A percentile compares a stretch with the other conserved stretches of the same genome.
Conservation (phyloP, 73 alveolate genomes). For the Paraurostyla sp. region DNA sequence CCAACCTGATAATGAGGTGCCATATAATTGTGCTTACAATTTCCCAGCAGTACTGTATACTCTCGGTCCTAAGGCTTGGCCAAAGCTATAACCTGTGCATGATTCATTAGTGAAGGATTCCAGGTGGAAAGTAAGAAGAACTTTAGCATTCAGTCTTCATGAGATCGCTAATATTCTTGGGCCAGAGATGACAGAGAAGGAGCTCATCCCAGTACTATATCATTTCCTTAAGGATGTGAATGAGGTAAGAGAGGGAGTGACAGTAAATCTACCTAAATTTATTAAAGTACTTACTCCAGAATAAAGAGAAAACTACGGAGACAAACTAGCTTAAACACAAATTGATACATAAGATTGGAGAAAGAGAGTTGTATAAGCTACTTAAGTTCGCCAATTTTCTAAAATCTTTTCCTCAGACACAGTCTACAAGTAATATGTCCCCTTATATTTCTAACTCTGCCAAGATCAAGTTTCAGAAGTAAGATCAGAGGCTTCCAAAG, state of each 20-base stretch:
- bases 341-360: constrained; percentile 80
- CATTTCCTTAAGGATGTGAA: constrained; percentile 55
- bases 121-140: constrained; percentile 81
- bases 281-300: constrained; percentile 67
- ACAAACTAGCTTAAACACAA: constrained; percentile 67
- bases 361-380: constrained; percentile 66
- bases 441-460: constrained; percentile 76
- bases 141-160: constrained; percentile 80
- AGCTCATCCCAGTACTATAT: constrained; percentile 78
- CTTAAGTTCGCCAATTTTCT: constrained; percentile 70
- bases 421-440: constrained; percentile 69
- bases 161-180: constrained; percentile 88
- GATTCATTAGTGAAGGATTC: constrained; percentile 62
- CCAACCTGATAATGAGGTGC: constrained; percentile 72
- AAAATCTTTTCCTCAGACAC: constrained; percentile 71
- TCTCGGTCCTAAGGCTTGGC: constrained; percentile 83
- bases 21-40: constrained; percentile 76
- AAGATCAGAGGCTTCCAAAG: constrained; percentile 69
- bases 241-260: constrained; percentile 73
- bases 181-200: constrained; percentile 80
- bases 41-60: constrained; percentile 83
- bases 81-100: constrained; percentile 65
- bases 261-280: constrained; percentile 74
- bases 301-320: constrained; percentile 73
- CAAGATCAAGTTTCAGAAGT: constrained; percentile 81